phyloP scores from a whole-genome alignment of 2,329 filamentous ascomycete species.

The Hypomyces perniciosus region DNA sequence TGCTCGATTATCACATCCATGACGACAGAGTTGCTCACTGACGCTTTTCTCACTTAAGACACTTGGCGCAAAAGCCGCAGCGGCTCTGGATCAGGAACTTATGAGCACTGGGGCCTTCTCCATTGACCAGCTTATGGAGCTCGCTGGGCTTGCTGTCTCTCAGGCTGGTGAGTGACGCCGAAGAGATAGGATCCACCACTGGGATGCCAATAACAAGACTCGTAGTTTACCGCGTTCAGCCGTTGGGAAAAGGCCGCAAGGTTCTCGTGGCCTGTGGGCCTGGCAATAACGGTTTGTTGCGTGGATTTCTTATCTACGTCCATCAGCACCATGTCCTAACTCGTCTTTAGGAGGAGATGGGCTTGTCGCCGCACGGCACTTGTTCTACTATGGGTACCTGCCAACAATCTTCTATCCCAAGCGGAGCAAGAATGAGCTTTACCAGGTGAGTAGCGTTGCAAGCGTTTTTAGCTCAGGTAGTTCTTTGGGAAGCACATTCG shows the following conservation, averaged over 20 bases:
- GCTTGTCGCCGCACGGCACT: slow-evolving; percentile 85
- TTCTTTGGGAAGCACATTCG: slow-evolving; percentile 13
- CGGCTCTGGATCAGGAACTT: slow-evolving; percentile 84
- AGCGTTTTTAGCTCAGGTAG: slow-evolving; percentile 16
- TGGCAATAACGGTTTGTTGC: slow-evolving; percentile 55
- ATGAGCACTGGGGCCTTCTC: slow-evolving; percentile 88
- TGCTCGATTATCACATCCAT: not conserved
- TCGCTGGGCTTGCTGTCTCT: slow-evolving; percentile 87
- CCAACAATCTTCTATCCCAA: slow-evolving; percentile 92
- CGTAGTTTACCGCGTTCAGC: slow-evolving; percentile 77
- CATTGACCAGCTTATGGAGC: slow-evolving; percentile 94
- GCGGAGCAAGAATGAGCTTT: slow-evolving; percentile 81
- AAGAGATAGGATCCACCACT: not conserved
- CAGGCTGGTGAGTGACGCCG: slow-evolving; percentile 61
- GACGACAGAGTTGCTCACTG: slow-evolving; percentile 1
- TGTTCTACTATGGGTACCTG: slow-evolving; percentile 85
- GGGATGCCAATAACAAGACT: slow-evolving; percentile 1
- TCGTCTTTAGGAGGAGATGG: slow-evolving; percentile 74
- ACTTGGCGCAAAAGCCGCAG: slow-evolving; percentile 78
- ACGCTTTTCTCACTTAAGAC: slow-evolving; percentile 50
- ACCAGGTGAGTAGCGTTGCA: slow-evolving; percentile 52
- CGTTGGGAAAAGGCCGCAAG: slow-evolving; percentile 61
- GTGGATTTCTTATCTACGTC: not conserved
- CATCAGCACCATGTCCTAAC: not conserved
- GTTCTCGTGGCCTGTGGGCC: slow-evolving; percentile 90